These are phyloP conservation scores for Dendrobium nobile DNA, from an alignment of 106 monocot genomes.

Conservation along the genomic window DNA sequence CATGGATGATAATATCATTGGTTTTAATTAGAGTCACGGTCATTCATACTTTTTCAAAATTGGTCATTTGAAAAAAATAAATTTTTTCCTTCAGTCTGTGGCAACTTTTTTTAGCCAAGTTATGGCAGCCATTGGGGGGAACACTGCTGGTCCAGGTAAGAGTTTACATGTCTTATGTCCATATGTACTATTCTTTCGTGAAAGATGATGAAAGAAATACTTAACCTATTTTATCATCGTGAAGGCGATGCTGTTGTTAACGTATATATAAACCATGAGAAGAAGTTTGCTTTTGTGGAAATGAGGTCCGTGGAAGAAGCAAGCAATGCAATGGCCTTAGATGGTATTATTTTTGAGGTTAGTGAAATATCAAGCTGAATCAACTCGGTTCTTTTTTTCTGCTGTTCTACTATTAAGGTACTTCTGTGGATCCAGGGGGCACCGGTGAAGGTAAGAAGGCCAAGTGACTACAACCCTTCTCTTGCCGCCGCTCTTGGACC, in stretches of 20 bases:
- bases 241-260: constrained; percentile 97
- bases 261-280: constrained; percentile 98
- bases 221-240: constrained; percentile 4
- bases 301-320: constrained; percentile 99
- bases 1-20: too few species aligned
- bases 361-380: constrained; percentile 10
- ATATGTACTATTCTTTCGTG: neutral
- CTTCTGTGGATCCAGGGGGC: constrained; percentile 55
- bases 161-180: neutral
- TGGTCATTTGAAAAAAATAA: neutral
- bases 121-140: constrained; percentile 94
- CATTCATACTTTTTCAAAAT: too few species aligned
- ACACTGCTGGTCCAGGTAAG: constrained; percentile 94
- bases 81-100: constrained; percentile 54
- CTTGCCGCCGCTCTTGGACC: constrained; percentile 62
- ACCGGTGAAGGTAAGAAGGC: constrained; percentile 82
- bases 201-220: neutral
- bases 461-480: constrained; percentile 75
- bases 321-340: constrained; percentile 97
- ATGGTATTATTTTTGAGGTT: constrained; percentile 98
- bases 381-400: too few species aligned
- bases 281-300: constrained; percentile 98
- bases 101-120: constrained; percentile 90
- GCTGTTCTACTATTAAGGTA: neutral
- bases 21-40: too few species aligned